Evolutionary conservation across 306 rosid genomes (phyloP).

Genomic region (Cicer bijugum): DNA sequence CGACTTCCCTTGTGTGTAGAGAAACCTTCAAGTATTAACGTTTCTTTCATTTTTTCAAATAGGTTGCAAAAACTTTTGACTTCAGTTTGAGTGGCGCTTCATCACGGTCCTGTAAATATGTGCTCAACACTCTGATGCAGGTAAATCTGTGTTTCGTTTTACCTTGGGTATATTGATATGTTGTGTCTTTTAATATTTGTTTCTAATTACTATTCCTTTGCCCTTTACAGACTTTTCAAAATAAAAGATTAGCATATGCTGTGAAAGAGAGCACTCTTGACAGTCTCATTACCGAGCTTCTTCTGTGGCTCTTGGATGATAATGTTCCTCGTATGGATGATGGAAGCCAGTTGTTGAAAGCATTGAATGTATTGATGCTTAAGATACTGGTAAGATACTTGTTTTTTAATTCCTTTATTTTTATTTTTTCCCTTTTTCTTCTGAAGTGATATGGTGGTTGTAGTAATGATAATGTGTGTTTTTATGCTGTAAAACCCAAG

Average conservation of each 20-base stretch:
- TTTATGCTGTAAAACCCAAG: slow-evolving; percentile 15
- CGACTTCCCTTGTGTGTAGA: not conserved
- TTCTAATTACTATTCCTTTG: slow-evolving; percentile 17
- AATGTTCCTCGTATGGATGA: slow-evolving; percentile 99
- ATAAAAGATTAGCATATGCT: slow-evolving; percentile 89
- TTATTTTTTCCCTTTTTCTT: not conserved
- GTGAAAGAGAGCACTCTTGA: slow-evolving; percentile 91
- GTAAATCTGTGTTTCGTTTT: slow-evolving; percentile 45
- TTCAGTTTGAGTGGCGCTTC: slow-evolving; percentile 95
- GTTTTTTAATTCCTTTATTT: slow-evolving; percentile 18
- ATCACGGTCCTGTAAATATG: slow-evolving; percentile 98
- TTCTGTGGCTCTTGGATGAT: slow-evolving; percentile 99
- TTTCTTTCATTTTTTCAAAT: slow-evolving; percentile 14
- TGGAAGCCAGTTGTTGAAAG: slow-evolving; percentile 97
- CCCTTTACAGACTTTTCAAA: slow-evolving; percentile 83
- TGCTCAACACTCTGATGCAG: slow-evolving; percentile 98
- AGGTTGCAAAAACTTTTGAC: slow-evolving; percentile 98
- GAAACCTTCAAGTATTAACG: slow-evolving; percentile 3
- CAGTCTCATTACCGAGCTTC: slow-evolving; percentile 94
- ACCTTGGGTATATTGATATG: slow-evolving; percentile 16
- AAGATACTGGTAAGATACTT: slow-evolving; percentile 78
- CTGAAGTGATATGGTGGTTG: not conserved
- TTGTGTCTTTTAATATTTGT: slow-evolving; percentile 12
- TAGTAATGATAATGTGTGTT: not conserved
- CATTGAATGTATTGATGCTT: slow-evolving; percentile 95